Base-by-base conservation (phyloP, 331 rosid species). In the Quercus tomentella region DNA sequence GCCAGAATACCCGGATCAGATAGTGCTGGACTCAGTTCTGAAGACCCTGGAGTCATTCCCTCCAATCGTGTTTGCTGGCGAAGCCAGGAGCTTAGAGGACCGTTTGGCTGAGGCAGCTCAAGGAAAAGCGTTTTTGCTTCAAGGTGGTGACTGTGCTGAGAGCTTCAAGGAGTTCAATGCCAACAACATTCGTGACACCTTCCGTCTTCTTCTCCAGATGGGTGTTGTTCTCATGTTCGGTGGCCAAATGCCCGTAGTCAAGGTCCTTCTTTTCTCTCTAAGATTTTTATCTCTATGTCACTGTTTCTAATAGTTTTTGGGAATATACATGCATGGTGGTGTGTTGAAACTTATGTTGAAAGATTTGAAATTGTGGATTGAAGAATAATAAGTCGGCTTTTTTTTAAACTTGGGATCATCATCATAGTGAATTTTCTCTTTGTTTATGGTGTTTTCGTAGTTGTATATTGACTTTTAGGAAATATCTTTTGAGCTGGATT, bases 91-190 rank as follows among this genome's bases (percentile, higher is more conserved):
- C 73, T 77, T 86, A 2, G 89, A 86, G 74, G 89, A 82, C 72
- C 74, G 80, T 20, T 82, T 86, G 54, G 89, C 78, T 6, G 82
- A 76, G 80, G 86, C 86, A 21, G 67, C 86, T 58, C 60, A 67
- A 70, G 77, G 85, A 1, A 78, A 86, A 81, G 94, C 92, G 4
- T 92, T 90, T 81, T 86, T 92, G 41, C 93, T 92, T 43, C 94
- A 90, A 77, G 94, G 97, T 21, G 97, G 97, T 20, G 97, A 92
- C 77, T 92, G 97, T 51, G 96, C 97, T 1, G 97, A 92, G 87
- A 92, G 97, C 83, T 92, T 92, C 86, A 91, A 92, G 87, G 97
- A 92, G 67, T 92, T 92, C 75, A 86, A 81, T 74, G 97, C 93
- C 75, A 92, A 92, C 61, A 83, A 90, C 56, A 92, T 92, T 57